Evolutionary conservation across 2,329 filamentous ascomycete genomes (phyloP), one percentile per base, ranked within the genome.

Genomic region (Alternaria sp.): DNA sequence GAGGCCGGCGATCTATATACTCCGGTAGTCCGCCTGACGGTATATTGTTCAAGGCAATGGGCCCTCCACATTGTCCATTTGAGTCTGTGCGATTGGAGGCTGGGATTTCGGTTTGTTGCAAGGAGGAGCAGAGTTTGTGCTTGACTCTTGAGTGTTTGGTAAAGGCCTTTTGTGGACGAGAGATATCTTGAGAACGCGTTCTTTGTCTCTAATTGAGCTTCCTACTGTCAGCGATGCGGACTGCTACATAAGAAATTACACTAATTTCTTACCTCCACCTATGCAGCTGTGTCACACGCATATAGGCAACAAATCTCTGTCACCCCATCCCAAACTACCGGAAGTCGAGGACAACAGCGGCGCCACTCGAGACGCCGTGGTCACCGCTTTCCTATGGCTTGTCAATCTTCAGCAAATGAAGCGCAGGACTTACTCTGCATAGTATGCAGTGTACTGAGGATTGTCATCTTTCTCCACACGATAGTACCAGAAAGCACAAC

Each of bases 121-220:
- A 3, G 2, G 1, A 25, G 0, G 2, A 10, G 4, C 7, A 3
- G 43, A 27, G 2, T 14, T 5, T 11, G 22, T 14, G 8, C 43
- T 16, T 16, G 16, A 5, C 0, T 27, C 43, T 45, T 1, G 7
- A 14, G 43, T 14, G 20, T n/a, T 4, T 1, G 20, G 43, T 45
- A 1, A 10, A 25, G 20, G 2, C 2, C 43, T 22, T 3, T 43
- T 43, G 40, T 27, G 25, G 25, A 27, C 6, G 7, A 27, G 25
- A 27, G 25, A 27, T 27, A 0, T 27, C 7, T 43, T 16, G 38
- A 22, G 4, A 30, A 43, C 9, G 25, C 8, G 11, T 20, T 36
- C 18, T 27, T 27, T 27, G 25, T 27, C 25, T 7, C 25, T 27
- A 8, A 8, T 27, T 27, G 25, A 0, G 25, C 0, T 27, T 27